Conservation (phyloP, 2,329 filamentous ascomycete genomes). For the Aspergillus bombycis region DNA sequence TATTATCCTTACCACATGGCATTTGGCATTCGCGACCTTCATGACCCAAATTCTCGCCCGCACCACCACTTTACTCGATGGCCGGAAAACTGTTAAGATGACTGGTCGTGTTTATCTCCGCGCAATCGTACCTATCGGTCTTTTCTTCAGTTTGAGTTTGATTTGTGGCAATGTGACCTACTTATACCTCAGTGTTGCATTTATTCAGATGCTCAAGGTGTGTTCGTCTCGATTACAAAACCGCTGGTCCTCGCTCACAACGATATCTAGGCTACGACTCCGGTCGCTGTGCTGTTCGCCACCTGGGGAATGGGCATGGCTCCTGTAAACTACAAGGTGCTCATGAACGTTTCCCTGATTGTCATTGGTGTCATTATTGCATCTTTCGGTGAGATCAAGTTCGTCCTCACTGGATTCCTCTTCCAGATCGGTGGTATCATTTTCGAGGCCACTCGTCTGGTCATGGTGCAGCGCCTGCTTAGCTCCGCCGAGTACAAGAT, state of each 20-base stretch:
- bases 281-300: conserved; percentile 86
- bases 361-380: conserved; percentile 94
- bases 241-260: conserved; percentile 13
- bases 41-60: conserved; percentile 93
- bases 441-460: conserved; percentile 78
- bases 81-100: conserved; percentile 96
- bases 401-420: conserved; percentile 66
- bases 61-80: conserved; percentile 87
- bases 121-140: conserved; percentile 89
- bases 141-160: conserved; percentile 94
- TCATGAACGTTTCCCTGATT: conserved; percentile 92
- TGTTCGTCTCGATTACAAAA: conserved; percentile 32
- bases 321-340: conserved; percentile 79
- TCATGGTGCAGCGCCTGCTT: conserved; percentile 84
- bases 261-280: conserved; percentile 75
- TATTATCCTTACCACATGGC: conserved; percentile 87
- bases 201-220: conserved; percentile 99
- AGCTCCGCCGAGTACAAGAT: conserved; percentile 80
- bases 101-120: conserved; percentile 89
- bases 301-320: conserved; percentile 87
- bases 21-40: conserved; percentile 87
- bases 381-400: conserved; percentile 93
- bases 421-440: conserved; percentile 75
- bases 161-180: conserved; percentile 97
- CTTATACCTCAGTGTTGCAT: conserved; percentile 89